A percentile compares a stretch with the other conserved stretches of the same genome.
Evolutionary conservation across 2,329 filamentous ascomycete genomes (phyloP).

Genomic region (Pleomassaria siparia): DNA sequence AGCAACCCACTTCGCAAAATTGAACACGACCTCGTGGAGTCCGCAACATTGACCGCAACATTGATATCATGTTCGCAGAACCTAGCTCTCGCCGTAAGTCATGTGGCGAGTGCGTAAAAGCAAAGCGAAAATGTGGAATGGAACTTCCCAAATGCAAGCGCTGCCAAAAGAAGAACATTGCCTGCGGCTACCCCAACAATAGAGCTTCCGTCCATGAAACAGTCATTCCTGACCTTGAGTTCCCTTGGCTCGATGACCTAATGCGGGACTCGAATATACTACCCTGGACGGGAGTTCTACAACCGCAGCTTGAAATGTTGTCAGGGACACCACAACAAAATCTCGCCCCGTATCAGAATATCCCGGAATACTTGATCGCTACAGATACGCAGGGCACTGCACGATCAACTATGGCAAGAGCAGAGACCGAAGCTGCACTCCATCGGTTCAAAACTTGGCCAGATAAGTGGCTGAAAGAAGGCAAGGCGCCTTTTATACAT

Average conservation of each 20-base stretch:
- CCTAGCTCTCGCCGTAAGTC: conserved; percentile 7
- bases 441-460: conserved; percentile 20
- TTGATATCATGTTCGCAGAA: conserved; percentile 4
- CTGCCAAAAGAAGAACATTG: conserved; percentile 13
- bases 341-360: not conserved
- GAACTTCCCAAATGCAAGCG: conserved; percentile 11
- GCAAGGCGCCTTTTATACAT: conserved; percentile 17
- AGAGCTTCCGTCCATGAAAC: conserved; percentile 3
- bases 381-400: not conserved
- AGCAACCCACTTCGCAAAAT: too few relatives aligned
- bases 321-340: not conserved
- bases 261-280: conserved; percentile 11
- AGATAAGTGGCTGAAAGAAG: conserved; percentile 16
- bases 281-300: conserved; percentile 15
- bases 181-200: conserved; percentile 10
- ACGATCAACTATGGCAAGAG: conserved; percentile 6
- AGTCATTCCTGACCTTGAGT: conserved; percentile 16
- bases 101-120: conserved; percentile 13
- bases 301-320: conserved; percentile 7
- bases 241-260: conserved; percentile 19
- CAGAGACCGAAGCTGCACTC: conserved; percentile 18
- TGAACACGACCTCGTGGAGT: too few relatives aligned
- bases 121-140: conserved; percentile 13
- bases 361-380: conserved; percentile 1
- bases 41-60: too few relatives aligned